Evolutionary conservation across 75 land plant species (phyloP), one percentile per base, ranked within the genome.

Genomic region (Selaginella moellendorffii): DNA sequence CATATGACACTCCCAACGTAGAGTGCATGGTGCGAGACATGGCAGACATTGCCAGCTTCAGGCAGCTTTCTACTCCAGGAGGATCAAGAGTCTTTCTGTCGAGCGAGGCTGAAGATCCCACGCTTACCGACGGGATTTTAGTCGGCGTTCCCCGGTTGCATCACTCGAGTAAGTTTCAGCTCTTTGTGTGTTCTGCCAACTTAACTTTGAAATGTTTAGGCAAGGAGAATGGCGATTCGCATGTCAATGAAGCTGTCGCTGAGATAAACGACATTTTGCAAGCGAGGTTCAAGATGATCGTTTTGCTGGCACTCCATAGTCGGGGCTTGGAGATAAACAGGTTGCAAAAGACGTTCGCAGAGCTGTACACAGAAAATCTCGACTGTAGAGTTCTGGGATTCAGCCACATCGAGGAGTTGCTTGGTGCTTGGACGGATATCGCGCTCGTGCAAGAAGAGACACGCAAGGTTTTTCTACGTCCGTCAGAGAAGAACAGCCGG

Each of bases 1-100:
- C 68, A 17, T 75, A 75, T 61, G 52, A 61, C 12, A 52, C 22
- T 21, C 76, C 77, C 19, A 29, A 12, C 46, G 69, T 72, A 17
- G 77, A 75, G 54, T 75, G 75, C 42, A 59, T 75, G 53, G 70
- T 72, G n/a, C 36, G 52, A 0, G 77, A 75, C 26, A 72, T 75
- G 69, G 63, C 63, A 27, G 77, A 75, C 54, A 65, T 75, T 53
- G 76, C 60, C 27, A 54, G 18, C 31, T 28, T 59, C 2, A 54
- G 56, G 25, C 61, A 75, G 27, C 21, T 20, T 10, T 28, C 36
- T 18, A n/a, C n/a, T n/a, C n/a, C n/a, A n/a, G n/a, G n/a, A n/a
- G 46, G 46, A 36, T 36, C 46, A 5, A 62, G 46, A 28, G 63
- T 72, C 2, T 66, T 30, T 53, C 69, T 75, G 2, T 72, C 52